Percentiles rank a stretch among this genome's conserved stretches.
Conservation (phyloP, 108 stramenopile species). For the Nitzschia inconspicua region DNA sequence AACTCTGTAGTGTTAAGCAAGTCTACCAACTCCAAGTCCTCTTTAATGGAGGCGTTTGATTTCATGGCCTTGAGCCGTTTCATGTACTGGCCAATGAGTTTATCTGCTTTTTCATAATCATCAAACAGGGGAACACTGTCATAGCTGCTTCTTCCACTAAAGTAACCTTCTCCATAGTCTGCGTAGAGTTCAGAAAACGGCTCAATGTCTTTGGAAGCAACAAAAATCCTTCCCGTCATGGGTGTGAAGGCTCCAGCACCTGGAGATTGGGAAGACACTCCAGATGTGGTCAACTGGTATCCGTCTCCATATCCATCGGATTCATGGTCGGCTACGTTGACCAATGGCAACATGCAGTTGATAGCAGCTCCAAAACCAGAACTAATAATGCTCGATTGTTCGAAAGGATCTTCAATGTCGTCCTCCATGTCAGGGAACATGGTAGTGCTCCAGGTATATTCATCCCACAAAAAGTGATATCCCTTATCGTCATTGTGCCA, state of each 20-base stretch:
- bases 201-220: slow-evolving; percentile 14
- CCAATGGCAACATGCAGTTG: slow-evolving; percentile 41
- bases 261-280: slow-evolving; percentile 28
- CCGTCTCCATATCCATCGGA: neutral
- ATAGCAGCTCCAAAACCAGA: slow-evolving; percentile 41
- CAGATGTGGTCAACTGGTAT: slow-evolving; percentile 12
- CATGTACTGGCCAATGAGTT: too few species aligned
- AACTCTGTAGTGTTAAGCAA: neutral
- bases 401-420: slow-evolving; percentile 18
- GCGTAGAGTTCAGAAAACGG: slow-evolving; percentile 24
- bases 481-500: slow-evolving; percentile 22
- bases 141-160: slow-evolving; percentile 23
- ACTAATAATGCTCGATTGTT: neutral
- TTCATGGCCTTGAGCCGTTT: slow-evolving; percentile 11
- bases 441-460: slow-evolving; percentile 22
- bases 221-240: slow-evolving; percentile 14
- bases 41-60: slow-evolving; percentile 11
- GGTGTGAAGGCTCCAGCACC: slow-evolving; percentile 27
- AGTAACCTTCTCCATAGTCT: slow-evolving; percentile 31
- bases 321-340: slow-evolving; percentile 18
- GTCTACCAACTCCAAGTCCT: neutral
- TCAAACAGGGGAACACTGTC: slow-evolving; percentile 31
- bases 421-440: slow-evolving; percentile 31
- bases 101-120: slow-evolving; percentile 31
- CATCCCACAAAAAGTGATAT: slow-evolving; percentile 21